These are phyloP conservation scores for Coemansia sp. DNA, from an alignment of 192 early-diverging fungal species.

Conservation along the genomic window DNA sequence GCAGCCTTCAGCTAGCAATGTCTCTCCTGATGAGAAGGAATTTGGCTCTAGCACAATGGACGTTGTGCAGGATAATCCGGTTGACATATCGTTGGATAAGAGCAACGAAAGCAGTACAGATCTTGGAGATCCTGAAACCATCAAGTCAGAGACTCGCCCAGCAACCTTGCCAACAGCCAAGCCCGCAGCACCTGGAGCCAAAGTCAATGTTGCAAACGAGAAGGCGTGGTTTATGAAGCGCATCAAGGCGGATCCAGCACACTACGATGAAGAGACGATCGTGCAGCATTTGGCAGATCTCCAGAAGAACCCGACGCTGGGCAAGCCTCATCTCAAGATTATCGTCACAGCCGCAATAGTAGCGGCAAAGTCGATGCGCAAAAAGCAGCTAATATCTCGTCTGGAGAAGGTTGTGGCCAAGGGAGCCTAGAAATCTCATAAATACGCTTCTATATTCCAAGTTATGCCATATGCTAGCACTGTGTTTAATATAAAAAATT, in stretches of 20 bases:
- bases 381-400: conserved; percentile 44
- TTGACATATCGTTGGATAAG: neutral
- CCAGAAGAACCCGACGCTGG: conserved; percentile 19
- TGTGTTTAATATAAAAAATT: neutral
- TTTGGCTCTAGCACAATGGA: neutral
- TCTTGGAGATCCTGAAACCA: neutral
- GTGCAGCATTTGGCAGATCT: conserved; percentile 40
- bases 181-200: neutral
- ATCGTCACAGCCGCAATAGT: conserved; percentile 33
- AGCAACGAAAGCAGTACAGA: neutral
- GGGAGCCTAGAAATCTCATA: neutral
- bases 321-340: conserved; percentile 44
- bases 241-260: conserved; percentile 53
- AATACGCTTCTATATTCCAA: neutral
- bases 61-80: neutral
- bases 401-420: conserved; percentile 17
- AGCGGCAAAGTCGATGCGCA: conserved; percentile 50
- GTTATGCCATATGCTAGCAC: neutral
- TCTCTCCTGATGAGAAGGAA: neutral
- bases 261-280: conserved; percentile 49
- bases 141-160: neutral
- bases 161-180: neutral
- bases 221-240: conserved; percentile 47
- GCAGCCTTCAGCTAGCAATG: neutral
- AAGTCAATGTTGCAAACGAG: conserved; percentile 45